Evolutionary conservation across 2,329 filamentous ascomycete genomes (phyloP).

Genomic region (Cryphonectria naterciae): DNA sequence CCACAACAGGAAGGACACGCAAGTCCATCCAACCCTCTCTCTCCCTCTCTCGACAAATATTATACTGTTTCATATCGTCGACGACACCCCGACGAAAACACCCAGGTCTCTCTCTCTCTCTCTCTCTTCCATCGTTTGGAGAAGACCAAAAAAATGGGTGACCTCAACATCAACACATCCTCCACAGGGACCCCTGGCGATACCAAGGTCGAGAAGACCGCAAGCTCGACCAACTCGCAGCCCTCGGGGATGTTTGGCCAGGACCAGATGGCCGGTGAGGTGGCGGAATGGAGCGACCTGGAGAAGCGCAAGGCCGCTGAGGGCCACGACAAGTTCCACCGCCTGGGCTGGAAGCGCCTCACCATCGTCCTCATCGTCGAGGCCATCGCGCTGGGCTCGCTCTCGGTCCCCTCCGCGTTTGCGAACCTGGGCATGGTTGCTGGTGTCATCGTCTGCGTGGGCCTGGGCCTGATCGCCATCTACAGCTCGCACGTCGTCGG

Average conservation of each 20-base stretch:
- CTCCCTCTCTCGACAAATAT: constrained; percentile 6
- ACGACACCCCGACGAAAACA: constrained; percentile 16
- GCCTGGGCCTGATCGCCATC: constrained; percentile 44
- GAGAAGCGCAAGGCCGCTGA: constrained; percentile 52
- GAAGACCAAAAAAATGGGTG: constrained; percentile 16
- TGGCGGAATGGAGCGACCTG: constrained; percentile 39
- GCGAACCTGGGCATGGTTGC: constrained; percentile 57
- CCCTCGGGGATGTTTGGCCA: constrained; percentile 27
- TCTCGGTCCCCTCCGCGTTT: constrained; percentile 57
- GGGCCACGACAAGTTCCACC: constrained; percentile 54
- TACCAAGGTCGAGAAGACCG: constrained; percentile 26
- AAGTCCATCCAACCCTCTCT: not conserved
- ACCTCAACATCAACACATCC: constrained; percentile 16
- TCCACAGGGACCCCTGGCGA: constrained; percentile 12
- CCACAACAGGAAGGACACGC: constrained; percentile 1
- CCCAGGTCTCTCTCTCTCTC: not conserved
- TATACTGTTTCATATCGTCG: constrained; percentile 16
- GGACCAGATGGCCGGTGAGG: constrained; percentile 26
- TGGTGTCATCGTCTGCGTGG: constrained; percentile 42
- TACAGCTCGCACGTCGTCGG: constrained; percentile 47
- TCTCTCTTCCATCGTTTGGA: not conserved
- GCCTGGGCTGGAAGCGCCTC: constrained; percentile 60
- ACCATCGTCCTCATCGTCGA: constrained; percentile 60
- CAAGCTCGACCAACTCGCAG: constrained; percentile 24
- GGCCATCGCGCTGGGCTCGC: constrained; percentile 58